Base-by-base conservation (phyloP, 805 yeast genomes). In the Candida michaelii region DNA sequence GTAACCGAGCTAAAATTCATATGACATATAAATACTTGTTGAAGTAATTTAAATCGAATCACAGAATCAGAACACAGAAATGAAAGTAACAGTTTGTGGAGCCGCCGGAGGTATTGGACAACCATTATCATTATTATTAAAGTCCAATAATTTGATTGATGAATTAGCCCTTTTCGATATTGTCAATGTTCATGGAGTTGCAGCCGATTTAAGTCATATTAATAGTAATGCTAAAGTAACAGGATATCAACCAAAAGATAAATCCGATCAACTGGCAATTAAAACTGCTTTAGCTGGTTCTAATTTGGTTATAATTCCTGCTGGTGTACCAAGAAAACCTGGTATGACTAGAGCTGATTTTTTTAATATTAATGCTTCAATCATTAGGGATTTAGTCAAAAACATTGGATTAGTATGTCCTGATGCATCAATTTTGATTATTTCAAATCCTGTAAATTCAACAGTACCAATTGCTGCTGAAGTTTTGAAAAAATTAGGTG, bases 31-130 rank as follows among this genome's bases (percentile, higher is more conserved):
- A 34, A 34, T 12, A 18, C 25, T 16, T 21, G 13, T 10, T 10
- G 25, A n/a, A n/a, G n/a, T n/a, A n/a, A n/a, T 21, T 21, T 25
- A 25, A 25, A 12, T 11, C 12, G 11, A 25, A 25, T 5, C 11
- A 25, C 13, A 11, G 6, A 9, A 25, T 25, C 29, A 12, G 11
- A 27, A 29, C 7, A 13, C 25, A 4, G 4, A 23, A 23, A 71
- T 67, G 36, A 71, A 71, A 60, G 76, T 71, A 44, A 71, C 76
- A 29, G 74, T 71, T 39, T 70, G 74, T 49, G 76, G 76, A 32
- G 76, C 75, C 33, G 76, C 76, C 39, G 76, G 76, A 42, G 76
- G 76, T 36, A 71, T 71, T 47, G 76, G 76, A 40, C 76, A 71
- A 52, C 76, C 76, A 15, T 63, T 71, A 41, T 70, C 75, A 10